Base-by-base conservation (phyloP, 371 early-diverging fungal genomes). In the Mortierella sp. region DNA sequence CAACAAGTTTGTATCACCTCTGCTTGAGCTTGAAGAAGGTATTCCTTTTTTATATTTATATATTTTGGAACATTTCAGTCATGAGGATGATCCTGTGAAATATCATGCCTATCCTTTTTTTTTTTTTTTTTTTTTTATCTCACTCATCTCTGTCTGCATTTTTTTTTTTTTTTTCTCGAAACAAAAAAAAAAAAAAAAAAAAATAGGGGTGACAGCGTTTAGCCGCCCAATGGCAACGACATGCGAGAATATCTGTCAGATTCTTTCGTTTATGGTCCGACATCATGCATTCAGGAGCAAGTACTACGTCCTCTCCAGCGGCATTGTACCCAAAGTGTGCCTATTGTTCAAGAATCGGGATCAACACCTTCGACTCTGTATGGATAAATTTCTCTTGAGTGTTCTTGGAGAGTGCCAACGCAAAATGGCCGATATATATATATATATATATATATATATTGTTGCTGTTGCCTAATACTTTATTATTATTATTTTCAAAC, bases 231-330 rank as follows among this genome's bases (percentile, higher is more conserved):
- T 80, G 48, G 75, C 85, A 12, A 73, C 84, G 16, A 63, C 86
- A 5, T 84, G 83, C 60, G 75, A 89, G 21, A 88, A 90, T 61
- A 74, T 95, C 25, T 93, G 93, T 79, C 95, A 94, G 23, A 76
- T 95, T 19, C 72, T 96, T 18, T 86, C 89, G 52, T 92, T 90
- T 80, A 81, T 85, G 60, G 84, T 95, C 30, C 83, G 87, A 51
- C 82, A 86, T 11, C 97, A 97, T 80, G 83, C 86, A 0, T 89
- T 89, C 70, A 86, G 92, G n/a, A 92, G 91, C 84, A 94, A 94
- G 77, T 90, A 88, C 69, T 87, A 91, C 53, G 72, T 96, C 23
- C 80, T 91, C 16, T 85, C 88, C n/a, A 84, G 88, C 7, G 85
- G 87, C 60, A 80, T 92, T 26, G 82, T 88, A 21, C 60, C 79